Percentiles rank a stretch among this genome's conserved stretches.
Conservation (phyloP, 148 eudicot species). For the Persicaria maculosa region DNA sequence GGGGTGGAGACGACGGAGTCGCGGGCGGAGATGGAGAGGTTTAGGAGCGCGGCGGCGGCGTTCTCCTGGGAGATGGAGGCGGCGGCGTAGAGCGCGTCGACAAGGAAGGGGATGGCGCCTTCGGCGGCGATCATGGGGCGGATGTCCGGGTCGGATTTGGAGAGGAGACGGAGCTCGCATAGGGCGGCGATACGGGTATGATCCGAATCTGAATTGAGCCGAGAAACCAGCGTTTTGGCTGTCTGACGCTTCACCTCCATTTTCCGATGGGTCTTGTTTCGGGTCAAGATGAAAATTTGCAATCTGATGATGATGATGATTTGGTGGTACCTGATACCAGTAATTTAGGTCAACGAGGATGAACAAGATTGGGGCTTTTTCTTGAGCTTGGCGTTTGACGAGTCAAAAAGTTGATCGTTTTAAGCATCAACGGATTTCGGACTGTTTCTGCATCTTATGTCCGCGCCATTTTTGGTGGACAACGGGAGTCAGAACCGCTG, state of each 20-base stretch:
- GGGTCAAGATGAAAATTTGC: too few relatives aligned
- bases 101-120: constrained; percentile 50
- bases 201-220: constrained; percentile 64
- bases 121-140: constrained; percentile 57
- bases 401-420: neutral
- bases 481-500: too few relatives aligned
- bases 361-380: neutral
- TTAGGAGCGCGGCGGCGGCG: constrained; percentile 67
- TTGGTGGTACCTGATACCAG: too few relatives aligned
- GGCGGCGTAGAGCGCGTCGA: constrained; percentile 60
- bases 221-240: constrained; percentile 37
- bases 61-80: constrained; percentile 41
- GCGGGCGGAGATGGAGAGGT: constrained; percentile 60
- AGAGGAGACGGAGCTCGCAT: constrained; percentile 62
- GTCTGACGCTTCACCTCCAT: constrained; percentile 43
- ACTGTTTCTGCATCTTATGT: neutral
- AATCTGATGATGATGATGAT: too few relatives aligned
- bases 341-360: too few relatives aligned
- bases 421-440: neutral
- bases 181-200: constrained; percentile 56
- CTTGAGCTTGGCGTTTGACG: neutral
- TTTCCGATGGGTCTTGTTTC: too few relatives aligned
- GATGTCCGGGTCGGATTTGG: constrained; percentile 59
- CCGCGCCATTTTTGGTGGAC: too few relatives aligned
- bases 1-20: constrained; percentile 43